Evolutionary conservation across 2,329 filamentous ascomycete species (phyloP), one percentile per base, ranked within the genome.

Genomic region (Rhinocladiella mackenziei): DNA sequence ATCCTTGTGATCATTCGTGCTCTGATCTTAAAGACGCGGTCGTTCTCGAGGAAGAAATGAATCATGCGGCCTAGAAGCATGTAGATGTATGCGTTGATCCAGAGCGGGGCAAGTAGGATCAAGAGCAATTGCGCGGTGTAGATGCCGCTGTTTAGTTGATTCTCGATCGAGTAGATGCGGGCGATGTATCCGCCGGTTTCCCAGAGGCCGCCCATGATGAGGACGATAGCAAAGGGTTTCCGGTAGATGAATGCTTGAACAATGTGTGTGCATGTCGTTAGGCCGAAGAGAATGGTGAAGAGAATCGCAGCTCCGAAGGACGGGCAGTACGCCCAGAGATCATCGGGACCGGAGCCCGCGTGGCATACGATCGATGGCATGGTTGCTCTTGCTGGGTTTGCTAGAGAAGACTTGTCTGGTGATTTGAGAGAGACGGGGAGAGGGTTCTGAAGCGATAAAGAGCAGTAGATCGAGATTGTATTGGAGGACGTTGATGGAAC

Each of bases 31-130:
- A 66, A 60, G n/a, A 73, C 58, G 3, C 58, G 57, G 11, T 60
- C 62, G 0, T 63, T 60, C 1, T 64, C 65, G 2, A 65, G 31
- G 42, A 67, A 71, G 50, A 63, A 71, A 55, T 72, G 57, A 17
- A 72, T 63, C 66, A 73, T 70, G 2, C 69, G 63, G 2, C 63
- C 70, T 10, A 74, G 59, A 3, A 67, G 59, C 66, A 73, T 71
- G 56, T 72, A 73, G 18, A 65, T 63, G 47, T 69, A 74, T 2
- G 69, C 69, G 45, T 73, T 73, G n/a, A 74, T 65, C 69, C 70
- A 65, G 1, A 71, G 56, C 2, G 65, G 65, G 1, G 68, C 66
- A 3, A 73, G 60, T 2, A 75, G 58, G 26, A 75, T 65, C 4
- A 76, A 56, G 4, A 75, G 55, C 3, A 64, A 64, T 8, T 64